Base-by-base conservation (phyloP, 306 rosid genomes). In the Quercus berberidifolia region DNA sequence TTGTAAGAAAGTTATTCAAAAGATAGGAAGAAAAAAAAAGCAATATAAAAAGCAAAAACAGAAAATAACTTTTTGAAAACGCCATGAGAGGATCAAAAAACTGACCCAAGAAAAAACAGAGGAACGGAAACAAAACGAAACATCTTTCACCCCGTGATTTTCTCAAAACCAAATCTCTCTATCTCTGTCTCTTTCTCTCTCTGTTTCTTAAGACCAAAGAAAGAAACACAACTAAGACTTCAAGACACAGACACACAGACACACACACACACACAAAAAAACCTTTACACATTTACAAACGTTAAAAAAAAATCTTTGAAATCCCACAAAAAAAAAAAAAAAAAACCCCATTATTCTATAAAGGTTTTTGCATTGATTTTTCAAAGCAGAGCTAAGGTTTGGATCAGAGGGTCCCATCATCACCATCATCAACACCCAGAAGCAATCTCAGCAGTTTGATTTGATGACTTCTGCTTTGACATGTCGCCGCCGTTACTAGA, bases 401-500 rank as follows among this genome's bases (percentile, higher is more conserved):
- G 72, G 72, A 35, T 68, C 52, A 35, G 52, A 55, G 26, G 60
- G 76, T 43, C 18, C 52, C 21, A 69, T 71, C 81, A 58, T 43
- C 46, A 43, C 21, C 11, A 38, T 30, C 64, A 49, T 12, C 54
- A 49, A 10, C 0, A 10, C 17, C 54, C 54, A 49, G 46, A 41
- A 41, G 54, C 54, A 49, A 49, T 49, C 18, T 55, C 84, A 19
- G 26, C 78, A 72, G 51, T 54, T 74, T 55, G 83, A 79, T 82
- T 84, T 79, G 83, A 87, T 87, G 90, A 82, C 81, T 86, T 77
- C 85, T 74, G 73, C 78, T 74, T 70, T 79, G 76, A 73, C 80
- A 83, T 85, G 89, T 79, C 75, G 72, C 81, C 88, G 87, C 83
- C 75, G 85, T 78, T 81, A 81, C 75, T 81, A 77, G 85, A 79